Evolutionary conservation across 495 filamentous ascomycete genomes (phyloP).

Genomic region (Elasticomyces elasticus): DNA sequence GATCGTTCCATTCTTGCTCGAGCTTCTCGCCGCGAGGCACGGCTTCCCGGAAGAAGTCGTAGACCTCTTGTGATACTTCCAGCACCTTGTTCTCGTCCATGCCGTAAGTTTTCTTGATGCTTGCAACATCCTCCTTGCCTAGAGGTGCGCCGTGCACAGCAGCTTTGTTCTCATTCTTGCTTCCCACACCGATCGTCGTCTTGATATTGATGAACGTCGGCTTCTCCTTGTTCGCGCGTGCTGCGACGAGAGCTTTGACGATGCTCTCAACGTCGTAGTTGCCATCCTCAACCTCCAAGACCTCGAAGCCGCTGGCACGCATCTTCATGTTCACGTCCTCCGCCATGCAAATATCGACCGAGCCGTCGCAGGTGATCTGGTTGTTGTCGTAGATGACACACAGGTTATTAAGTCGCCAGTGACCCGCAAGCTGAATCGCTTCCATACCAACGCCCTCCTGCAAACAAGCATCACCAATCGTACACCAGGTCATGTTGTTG

Average conservation of each 20-base stretch:
- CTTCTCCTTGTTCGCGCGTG: slow-evolving; percentile 37
- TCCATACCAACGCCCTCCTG: slow-evolving; percentile 52
- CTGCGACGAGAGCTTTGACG: slow-evolving; percentile 39
- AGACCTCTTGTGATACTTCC: slow-evolving; percentile 37
- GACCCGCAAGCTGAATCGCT: slow-evolving; percentile 46
- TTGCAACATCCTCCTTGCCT: slow-evolving; percentile 36
- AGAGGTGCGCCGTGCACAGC: slow-evolving; percentile 45
- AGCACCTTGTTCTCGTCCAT: slow-evolving; percentile 40
- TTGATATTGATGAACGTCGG: slow-evolving; percentile 51
- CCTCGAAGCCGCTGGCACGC: slow-evolving; percentile 48
- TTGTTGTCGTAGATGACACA: slow-evolving; percentile 53
- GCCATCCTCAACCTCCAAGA: slow-evolving; percentile 47
- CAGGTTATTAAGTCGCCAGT: slow-evolving; percentile 46
- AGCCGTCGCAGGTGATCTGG: slow-evolving; percentile 50
- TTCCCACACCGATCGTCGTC: slow-evolving; percentile 50
- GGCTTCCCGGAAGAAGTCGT: slow-evolving; percentile 40
- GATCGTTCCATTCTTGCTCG: slow-evolving; percentile 14
- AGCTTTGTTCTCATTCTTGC: slow-evolving; percentile 39
- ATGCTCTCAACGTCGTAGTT: slow-evolving; percentile 44
- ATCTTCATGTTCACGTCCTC: slow-evolving; percentile 54
- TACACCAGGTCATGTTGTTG: slow-evolving; percentile 44
- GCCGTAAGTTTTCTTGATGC: slow-evolving; percentile 41
- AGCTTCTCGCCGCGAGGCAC: slow-evolving; percentile 11
- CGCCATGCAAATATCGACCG: slow-evolving; percentile 43
- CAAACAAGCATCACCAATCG: slow-evolving; percentile 50